Conservation (phyloP, 2,329 filamentous ascomycete genomes). For the Penicillium sp. region DNA sequence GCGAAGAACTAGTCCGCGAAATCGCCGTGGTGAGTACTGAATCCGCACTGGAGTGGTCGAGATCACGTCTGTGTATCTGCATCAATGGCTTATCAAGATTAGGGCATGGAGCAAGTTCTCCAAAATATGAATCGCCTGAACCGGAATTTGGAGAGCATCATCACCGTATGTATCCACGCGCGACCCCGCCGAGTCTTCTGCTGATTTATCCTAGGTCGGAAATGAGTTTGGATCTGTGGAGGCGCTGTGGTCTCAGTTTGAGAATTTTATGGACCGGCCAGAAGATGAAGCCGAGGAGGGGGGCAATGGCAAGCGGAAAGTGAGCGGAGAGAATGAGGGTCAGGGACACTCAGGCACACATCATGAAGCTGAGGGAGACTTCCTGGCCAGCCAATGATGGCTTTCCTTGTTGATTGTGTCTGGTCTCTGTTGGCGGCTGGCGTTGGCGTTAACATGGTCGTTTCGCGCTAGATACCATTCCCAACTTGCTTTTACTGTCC, state of each 20-base stretch:
- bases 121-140: conserved; percentile 96
- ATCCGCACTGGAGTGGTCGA: too few species aligned
- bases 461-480: conserved; percentile 16
- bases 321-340: conserved; percentile 24
- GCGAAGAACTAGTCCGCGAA: conserved; percentile 42
- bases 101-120: conserved; percentile 81
- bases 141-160: conserved; percentile 83
- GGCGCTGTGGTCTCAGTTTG: conserved; percentile 94
- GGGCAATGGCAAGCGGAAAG: conserved; percentile 28
- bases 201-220: conserved; percentile 61
- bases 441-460: conserved; percentile 2
- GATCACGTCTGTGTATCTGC: too few species aligned
- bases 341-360: conserved; percentile 20
- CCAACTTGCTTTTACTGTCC: conserved; percentile 2
- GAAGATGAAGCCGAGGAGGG: conserved; percentile 40
- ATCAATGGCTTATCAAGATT: not conserved
- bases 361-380: conserved; percentile 11
- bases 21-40: conserved; percentile 41
- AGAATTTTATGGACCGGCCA: conserved; percentile 86
- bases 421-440: not conserved
- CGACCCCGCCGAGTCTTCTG: not conserved
- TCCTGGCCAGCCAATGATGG: conserved; percentile 10
- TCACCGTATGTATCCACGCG: conserved; percentile 60
- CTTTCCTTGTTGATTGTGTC: not conserved
- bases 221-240: conserved; percentile 98